Evolutionary conservation across 208 protist species (phyloP).

Genomic region (Crithidia fasciculata): DNA sequence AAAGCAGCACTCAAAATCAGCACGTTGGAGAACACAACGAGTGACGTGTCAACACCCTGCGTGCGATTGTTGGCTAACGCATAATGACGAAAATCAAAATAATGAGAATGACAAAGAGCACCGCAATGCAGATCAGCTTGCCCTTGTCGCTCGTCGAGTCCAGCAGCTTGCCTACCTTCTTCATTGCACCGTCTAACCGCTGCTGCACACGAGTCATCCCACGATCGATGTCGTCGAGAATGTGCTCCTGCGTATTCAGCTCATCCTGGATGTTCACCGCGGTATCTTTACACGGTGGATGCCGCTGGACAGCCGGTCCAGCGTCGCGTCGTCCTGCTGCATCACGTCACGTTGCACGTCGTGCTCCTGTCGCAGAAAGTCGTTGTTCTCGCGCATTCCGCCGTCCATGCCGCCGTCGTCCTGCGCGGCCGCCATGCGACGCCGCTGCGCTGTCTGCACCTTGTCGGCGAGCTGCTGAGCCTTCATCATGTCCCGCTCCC

Average conservation of each 20-base stretch:
- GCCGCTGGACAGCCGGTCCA: constrained; percentile 73
- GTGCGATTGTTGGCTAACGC: constrained; percentile 20
- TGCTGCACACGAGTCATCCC: constrained; percentile 79
- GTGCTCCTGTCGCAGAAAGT: constrained; percentile 76
- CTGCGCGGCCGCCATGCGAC: constrained; percentile 36
- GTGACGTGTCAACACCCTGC: no score
- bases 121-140: constrained; percentile 81
- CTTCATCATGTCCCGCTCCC: constrained; percentile 78
- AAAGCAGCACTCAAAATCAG: no score
- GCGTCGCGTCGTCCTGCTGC: constrained; percentile 70
- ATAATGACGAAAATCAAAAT: constrained; percentile 70
- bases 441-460: constrained; percentile 50
- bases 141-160: constrained; percentile 80
- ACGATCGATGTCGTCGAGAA: constrained; percentile 77
- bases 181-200: constrained; percentile 70
- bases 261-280: constrained; percentile 79
- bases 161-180: constrained; percentile 74
- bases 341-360: constrained; percentile 61
- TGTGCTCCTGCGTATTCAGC: constrained; percentile 81
- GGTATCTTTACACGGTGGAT: constrained; percentile 75
- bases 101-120: constrained; percentile 76
- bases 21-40: no score
- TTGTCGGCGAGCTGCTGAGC: constrained; percentile 63
- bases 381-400: constrained; percentile 53
- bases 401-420: constrained; percentile 21